Percentiles rank a stretch among this genome's conserved stretches.
Evolutionary conservation across 768 basidiomycete genomes (phyloP).

Genomic region (Leccinum rimulosum): DNA sequence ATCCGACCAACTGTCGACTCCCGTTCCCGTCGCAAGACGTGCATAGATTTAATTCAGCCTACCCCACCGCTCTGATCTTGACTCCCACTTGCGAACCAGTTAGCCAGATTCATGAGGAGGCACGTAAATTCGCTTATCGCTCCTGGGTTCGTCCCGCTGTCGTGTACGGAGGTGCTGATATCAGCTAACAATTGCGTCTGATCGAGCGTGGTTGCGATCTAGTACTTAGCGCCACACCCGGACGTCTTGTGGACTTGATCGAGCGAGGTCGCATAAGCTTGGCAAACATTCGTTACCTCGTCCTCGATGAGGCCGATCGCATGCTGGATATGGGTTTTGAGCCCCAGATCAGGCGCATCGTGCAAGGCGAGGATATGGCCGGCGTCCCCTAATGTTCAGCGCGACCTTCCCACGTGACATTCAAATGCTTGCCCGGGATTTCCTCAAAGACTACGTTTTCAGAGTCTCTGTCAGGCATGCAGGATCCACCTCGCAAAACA

Average conservation of each 20-base stretch:
- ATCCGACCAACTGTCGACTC: too few relatives aligned
- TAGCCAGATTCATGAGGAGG: constrained; percentile 98
- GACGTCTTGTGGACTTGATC: constrained; percentile 96
- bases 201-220: constrained; percentile 95
- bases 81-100: constrained; percentile 99
- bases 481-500: constrained; percentile 98
- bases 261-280: constrained; percentile 97
- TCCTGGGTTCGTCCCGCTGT: constrained; percentile 99
- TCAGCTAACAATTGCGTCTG: constrained; percentile 87
- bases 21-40: too few relatives aligned
- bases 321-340: constrained; percentile 99
- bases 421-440: constrained; percentile 93
- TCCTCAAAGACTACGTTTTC: constrained; percentile 98
- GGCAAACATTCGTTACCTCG: constrained; percentile 95
- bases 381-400: constrained; percentile 96
- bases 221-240: constrained; percentile 92
- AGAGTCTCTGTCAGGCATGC: constrained; percentile 92
- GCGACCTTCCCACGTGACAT: constrained; percentile 99
- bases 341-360: constrained; percentile 97
- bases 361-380: constrained; percentile 99
- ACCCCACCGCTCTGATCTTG: constrained; percentile 94
- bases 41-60: constrained; percentile 43
- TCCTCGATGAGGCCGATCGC: constrained; percentile 98
- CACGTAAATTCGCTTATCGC: constrained; percentile 97
- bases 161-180: constrained; percentile 98